A percentile compares a stretch with the other conserved stretches of the same genome.
Evolutionary conservation across 192 early-diverging fungal species (phyloP).

Genomic region (Glomus cerebriforme): DNA sequence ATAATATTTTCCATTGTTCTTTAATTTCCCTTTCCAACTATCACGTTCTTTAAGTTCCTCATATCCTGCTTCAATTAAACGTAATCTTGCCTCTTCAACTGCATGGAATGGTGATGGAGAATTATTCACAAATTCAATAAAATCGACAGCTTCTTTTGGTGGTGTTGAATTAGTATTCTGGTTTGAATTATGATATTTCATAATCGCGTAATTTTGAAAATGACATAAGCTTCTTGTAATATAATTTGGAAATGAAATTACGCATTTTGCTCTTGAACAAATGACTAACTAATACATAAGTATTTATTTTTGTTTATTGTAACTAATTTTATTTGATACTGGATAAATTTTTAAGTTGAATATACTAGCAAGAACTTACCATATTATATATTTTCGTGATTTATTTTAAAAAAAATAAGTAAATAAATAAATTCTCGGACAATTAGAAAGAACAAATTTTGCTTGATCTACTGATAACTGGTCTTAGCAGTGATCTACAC

Average conservation of each 20-base stretch:
- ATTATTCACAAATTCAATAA: constrained; percentile 89
- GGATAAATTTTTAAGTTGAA: no score
- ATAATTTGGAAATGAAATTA: background rate
- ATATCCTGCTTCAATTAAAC: constrained; percentile 79
- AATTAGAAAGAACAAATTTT: no score
- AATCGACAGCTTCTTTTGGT: constrained; percentile 51
- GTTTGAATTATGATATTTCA: background rate
- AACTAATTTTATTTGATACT: no score
- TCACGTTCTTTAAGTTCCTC: constrained; percentile 88
- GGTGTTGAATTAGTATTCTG: background rate
- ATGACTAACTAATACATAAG: background rate
- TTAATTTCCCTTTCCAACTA: constrained; percentile 71
- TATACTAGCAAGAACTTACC: no score
- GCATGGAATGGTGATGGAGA: constrained; percentile 97
- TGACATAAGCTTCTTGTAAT: background rate
- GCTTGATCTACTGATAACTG: no score
- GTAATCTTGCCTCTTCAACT: constrained; percentile 73
- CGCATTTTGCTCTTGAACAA: background rate
- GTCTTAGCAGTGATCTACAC: no score
- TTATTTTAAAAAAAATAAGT: no score
- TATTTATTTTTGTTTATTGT: background rate
- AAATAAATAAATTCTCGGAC: no score
- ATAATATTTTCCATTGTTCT: constrained; percentile 88
- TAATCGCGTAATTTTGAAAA: background rate
- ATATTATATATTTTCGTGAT: no score